Evolutionary conservation across 352 stramenopile species (phyloP).

Genomic region (Globisporangium okanoganense): DNA sequence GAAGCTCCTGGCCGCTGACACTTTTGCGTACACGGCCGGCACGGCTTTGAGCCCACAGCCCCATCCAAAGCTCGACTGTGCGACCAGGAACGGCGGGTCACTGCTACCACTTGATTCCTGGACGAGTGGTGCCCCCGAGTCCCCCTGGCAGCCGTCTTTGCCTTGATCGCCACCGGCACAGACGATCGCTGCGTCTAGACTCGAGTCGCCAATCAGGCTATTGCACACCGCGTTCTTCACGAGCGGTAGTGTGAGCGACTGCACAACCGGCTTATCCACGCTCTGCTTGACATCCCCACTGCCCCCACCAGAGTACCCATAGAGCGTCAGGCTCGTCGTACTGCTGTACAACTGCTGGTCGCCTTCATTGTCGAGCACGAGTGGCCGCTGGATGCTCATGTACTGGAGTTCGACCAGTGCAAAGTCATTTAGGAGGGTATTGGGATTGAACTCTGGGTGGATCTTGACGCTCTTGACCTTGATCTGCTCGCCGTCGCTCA

Average conservation of each 20-base stretch:
- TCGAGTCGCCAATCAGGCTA: slow-evolving; percentile 12
- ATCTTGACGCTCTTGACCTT: slow-evolving; percentile 25
- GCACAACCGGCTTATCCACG: background rate
- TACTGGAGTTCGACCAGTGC: slow-evolving; percentile 35
- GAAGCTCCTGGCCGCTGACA: slow-evolving; percentile 22
- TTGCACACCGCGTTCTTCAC: slow-evolving; percentile 22
- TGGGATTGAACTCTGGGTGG: slow-evolving; percentile 23
- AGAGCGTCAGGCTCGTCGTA: slow-evolving; percentile 17
- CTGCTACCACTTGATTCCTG: slow-evolving; percentile 2
- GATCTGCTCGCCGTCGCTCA: slow-evolving; percentile 37
- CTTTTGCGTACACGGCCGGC: slow-evolving; percentile 31
- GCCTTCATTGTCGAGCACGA: slow-evolving; percentile 20
- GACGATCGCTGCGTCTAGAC: slow-evolving; percentile 21
- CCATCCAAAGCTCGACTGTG: slow-evolving; percentile 29
- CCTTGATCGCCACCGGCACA: slow-evolving; percentile 34
- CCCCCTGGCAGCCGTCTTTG: slow-evolving; percentile 35
- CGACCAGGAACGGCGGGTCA: slow-evolving; percentile 18
- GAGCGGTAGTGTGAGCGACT: slow-evolving; percentile 24
- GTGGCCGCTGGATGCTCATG: slow-evolving; percentile 32
- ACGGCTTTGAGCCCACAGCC: slow-evolving; percentile 28
- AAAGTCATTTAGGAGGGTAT: slow-evolving; percentile 26
- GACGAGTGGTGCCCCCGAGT: slow-evolving; percentile 35
- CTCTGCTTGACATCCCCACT: background rate
- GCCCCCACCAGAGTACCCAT: slow-evolving; percentile 10
- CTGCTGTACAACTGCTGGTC: background rate